Evolutionary conservation across 192 early-diverging fungal species (phyloP).

Genomic region (Mortierella alpina): DNA sequence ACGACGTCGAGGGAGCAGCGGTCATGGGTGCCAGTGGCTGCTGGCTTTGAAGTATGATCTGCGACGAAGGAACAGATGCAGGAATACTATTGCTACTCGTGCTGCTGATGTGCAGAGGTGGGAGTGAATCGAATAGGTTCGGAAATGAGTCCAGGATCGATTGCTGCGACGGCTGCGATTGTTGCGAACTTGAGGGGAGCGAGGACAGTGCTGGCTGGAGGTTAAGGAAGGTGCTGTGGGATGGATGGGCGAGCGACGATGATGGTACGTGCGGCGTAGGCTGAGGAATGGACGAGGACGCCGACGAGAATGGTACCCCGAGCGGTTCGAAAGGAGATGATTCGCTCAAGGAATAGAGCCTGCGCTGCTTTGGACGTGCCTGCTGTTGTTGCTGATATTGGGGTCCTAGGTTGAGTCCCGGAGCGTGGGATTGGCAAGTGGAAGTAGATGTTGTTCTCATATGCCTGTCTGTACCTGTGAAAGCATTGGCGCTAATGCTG

Average conservation of each 20-base stretch:
- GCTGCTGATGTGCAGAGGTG: slow-evolving; percentile 6
- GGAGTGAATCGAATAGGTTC: slow-evolving; percentile 24
- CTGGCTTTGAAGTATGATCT: slow-evolving; percentile 7
- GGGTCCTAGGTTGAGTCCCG: not conserved
- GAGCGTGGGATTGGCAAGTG: not conserved
- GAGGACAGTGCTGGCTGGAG: not conserved
- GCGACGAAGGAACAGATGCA: slow-evolving; percentile 5
- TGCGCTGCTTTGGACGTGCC: slow-evolving; percentile 18
- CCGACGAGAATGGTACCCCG: slow-evolving; percentile 8
- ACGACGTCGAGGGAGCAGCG: not conserved
- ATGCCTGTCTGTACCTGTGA: slow-evolving; percentile 1
- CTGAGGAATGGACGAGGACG: not conserved
- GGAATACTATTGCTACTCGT: not conserved
- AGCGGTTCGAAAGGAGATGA: slow-evolving; percentile 21
- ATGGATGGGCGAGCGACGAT: slow-evolving; percentile 16
- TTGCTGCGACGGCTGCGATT: slow-evolving; percentile 3
- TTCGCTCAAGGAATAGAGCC: slow-evolving; percentile 24
- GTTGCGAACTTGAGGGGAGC: slow-evolving; percentile 3
- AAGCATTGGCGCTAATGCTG: slow-evolving; percentile 3
- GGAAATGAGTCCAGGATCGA: slow-evolving; percentile 48
- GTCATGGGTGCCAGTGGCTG: not conserved
- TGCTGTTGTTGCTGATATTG: slow-evolving; percentile 1
- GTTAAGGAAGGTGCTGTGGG: slow-evolving; percentile 14
- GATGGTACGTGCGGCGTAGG: not conserved
- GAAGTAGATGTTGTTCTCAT: slow-evolving; percentile 5